Evolutionary conservation across 148 eudicot species (phyloP).

Genomic region (Chenopodium formosanum): DNA sequence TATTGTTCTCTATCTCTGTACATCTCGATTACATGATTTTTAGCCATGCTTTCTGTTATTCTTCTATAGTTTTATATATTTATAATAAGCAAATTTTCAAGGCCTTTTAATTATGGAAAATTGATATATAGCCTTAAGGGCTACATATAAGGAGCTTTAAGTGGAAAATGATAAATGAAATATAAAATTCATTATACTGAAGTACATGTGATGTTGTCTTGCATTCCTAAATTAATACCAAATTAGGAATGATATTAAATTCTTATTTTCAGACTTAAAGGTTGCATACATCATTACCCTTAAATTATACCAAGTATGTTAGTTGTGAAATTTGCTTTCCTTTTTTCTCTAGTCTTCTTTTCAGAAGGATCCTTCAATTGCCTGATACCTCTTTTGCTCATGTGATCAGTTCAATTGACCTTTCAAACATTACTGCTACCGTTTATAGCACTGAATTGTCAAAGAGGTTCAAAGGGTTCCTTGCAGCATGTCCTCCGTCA

Average conservation of each 20-base stretch:
- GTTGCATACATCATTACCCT: no score
- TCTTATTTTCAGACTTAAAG: no score
- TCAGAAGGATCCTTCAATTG: neutral
- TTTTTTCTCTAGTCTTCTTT: neutral
- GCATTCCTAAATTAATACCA: no score
- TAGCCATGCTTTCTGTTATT: neutral
- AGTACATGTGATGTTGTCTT: no score
- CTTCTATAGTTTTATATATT: neutral
- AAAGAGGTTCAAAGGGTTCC: constrained; percentile 64
- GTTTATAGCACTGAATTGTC: constrained; percentile 71
- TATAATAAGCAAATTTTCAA: no score
- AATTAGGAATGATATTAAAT: no score
- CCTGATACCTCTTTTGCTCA: constrained; percentile 21
- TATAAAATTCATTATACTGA: no score
- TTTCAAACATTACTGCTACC: constrained; percentile 66
- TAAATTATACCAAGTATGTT: no score
- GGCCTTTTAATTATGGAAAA: no score
- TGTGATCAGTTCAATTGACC: constrained; percentile 62
- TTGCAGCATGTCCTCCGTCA: constrained; percentile 80
- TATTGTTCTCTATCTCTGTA: constrained; percentile 17
- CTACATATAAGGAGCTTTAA: no score
- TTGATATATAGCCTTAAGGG: no score
- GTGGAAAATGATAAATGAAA: no score
- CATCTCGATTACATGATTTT: neutral
- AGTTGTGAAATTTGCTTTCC: neutral